These are phyloP conservation scores for Boletus reticuloceps DNA, from an alignment of 768 basidiomycete species.

Conservation along the genomic window DNA sequence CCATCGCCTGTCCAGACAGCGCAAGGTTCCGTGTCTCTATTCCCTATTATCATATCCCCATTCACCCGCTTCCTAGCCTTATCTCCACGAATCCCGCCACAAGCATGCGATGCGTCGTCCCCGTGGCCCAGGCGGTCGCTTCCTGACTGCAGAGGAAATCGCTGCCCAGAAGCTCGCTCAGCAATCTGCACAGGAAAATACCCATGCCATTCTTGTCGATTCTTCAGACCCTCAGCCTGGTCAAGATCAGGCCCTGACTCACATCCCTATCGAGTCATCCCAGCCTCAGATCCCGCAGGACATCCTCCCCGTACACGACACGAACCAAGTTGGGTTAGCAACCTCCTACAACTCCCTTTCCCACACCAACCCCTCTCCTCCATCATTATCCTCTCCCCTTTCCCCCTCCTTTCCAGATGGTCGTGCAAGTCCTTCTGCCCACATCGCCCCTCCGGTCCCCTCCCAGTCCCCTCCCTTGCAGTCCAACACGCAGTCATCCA, in stretches of 20 bases:
- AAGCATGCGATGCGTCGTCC: slow-evolving; percentile 98
- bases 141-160: slow-evolving; percentile 95
- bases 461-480: slow-evolving; percentile 23
- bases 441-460: slow-evolving; percentile 17
- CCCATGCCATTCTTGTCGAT: slow-evolving; percentile 18
- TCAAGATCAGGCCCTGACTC: slow-evolving; percentile 3
- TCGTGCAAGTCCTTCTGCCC: slow-evolving; percentile 9
- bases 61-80: slow-evolving; percentile 58
- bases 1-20: slow-evolving; percentile 85
- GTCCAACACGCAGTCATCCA: slow-evolving; percentile 14
- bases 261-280: slow-evolving; percentile 4
- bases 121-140: slow-evolving; percentile 94
- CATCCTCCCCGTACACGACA: slow-evolving; percentile 17
- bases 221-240: slow-evolving; percentile 12
- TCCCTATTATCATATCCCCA: background rate
- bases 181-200: slow-evolving; percentile 26
- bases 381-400: slow-evolving; percentile 19
- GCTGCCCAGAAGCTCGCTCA: slow-evolving; percentile 65
- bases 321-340: slow-evolving; percentile 8
- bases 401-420: slow-evolving; percentile 19
- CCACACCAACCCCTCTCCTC: slow-evolving; percentile 25
- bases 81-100: slow-evolving; percentile 97
- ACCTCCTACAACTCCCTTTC: slow-evolving; percentile 15
- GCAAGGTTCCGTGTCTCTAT: slow-evolving; percentile 61
- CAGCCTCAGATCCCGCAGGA: slow-evolving; percentile 21